Base-by-base conservation (phyloP, 768 basidiomycete species). In the Clavulina sp. region DNA sequence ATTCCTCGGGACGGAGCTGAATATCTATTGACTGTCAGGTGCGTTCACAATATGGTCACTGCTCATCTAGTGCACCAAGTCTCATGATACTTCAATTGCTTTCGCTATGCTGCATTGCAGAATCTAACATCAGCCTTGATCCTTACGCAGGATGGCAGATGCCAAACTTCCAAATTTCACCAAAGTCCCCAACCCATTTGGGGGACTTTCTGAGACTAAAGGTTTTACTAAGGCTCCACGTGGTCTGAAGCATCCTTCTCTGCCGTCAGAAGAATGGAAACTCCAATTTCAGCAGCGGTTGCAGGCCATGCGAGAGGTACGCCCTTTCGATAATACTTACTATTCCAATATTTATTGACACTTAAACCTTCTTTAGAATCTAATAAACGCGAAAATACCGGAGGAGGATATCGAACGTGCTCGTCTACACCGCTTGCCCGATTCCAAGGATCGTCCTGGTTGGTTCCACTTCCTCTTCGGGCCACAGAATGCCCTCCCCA, bases 21-120 rank as follows among this genome's bases (percentile, higher is more conserved):
- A 33, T 56, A 56, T 49, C 36, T 56, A 30, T 56, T 54, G 23
- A 23, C 36, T 6, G 55, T 56, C 23, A 30, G 55, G 55, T 56
- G n/a, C n/a, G 54, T 48, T n/a, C 21, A 9, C 23, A 19, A 24
- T 23, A 29, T 36, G 5, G 32, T 54, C n/a, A n/a, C n/a, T n/a
- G n/a, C n/a, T n/a, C n/a, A n/a, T n/a, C n/a, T n/a, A n/a, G n/a
- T n/a, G n/a, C n/a, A n/a, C n/a, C n/a, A n/a, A n/a, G n/a, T n/a
- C n/a, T n/a, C n/a, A n/a, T n/a, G n/a, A n/a, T n/a, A n/a, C n/a
- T n/a, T n/a, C n/a, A n/a, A n/a, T n/a, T n/a, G n/a, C n/a, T n/a
- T n/a, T n/a, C n/a, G n/a, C n/a, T n/a, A n/a, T n/a, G n/a, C n/a
- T n/a, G n/a, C n/a, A n/a, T n/a, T n/a, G n/a, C n/a, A n/a, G n/a